These are phyloP conservation scores for Emergomyces pasteurianus DNA, from an alignment of 2,329 filamentous ascomycete species.

Conservation along the genomic window DNA sequence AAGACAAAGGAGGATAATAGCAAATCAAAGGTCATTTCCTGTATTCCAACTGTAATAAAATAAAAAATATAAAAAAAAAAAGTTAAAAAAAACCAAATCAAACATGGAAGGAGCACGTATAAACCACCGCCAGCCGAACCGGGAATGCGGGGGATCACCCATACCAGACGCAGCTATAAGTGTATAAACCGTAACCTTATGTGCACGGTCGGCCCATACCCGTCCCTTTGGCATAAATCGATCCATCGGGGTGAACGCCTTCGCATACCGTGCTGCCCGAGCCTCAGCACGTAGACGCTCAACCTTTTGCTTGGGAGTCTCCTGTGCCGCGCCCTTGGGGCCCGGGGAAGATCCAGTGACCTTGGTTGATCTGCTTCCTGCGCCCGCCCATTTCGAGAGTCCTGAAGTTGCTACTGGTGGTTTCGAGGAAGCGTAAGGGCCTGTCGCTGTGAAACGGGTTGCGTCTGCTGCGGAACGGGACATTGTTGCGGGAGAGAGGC, in stretches of 20 bases:
- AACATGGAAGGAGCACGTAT: background rate
- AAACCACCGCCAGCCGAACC: background rate
- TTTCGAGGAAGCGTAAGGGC: constrained; percentile 37
- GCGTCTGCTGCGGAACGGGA: constrained; percentile 38
- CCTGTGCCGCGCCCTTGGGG: constrained; percentile 19
- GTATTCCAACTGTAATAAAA: background rate
- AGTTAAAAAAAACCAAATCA: background rate
- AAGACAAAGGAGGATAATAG: background rate
- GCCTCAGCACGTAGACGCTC: constrained; percentile 56
- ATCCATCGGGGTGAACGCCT: constrained; percentile 46
- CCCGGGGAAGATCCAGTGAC: constrained; percentile 6
- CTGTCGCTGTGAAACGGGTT: constrained; percentile 40
- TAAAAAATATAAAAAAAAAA: no score
- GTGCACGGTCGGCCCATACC: constrained; percentile 47
- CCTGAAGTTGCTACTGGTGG: constrained; percentile 17
- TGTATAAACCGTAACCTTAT: constrained; percentile 47
- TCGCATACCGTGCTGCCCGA: constrained; percentile 51
- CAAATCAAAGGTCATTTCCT: background rate
- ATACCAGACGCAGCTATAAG: constrained; percentile 51
- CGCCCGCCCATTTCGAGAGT: constrained; percentile 9
- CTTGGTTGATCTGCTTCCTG: constrained; percentile 10
- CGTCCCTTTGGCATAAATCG: constrained; percentile 41
- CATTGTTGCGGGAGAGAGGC: constrained; percentile 19
- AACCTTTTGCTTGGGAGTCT: constrained; percentile 60
- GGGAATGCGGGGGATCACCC: constrained; percentile 12